A percentile compares a stretch with the other conserved stretches of the same genome.
Conservation (phyloP, 352 stramenopile species). For the Pythium rhizo-oryzae region DNA sequence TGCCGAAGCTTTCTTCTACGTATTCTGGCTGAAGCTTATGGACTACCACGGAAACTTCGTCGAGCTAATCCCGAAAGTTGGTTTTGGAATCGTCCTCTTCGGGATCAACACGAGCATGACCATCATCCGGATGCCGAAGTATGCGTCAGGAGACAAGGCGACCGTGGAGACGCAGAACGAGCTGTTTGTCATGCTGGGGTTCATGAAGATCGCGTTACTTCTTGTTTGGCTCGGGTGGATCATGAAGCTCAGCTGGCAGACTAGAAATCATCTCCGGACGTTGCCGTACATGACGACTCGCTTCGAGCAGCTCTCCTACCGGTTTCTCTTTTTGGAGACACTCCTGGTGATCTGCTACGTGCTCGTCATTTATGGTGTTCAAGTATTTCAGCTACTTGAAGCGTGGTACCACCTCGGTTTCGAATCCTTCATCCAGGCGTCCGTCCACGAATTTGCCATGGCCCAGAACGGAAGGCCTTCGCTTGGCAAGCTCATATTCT, state of each 20-base stretch:
- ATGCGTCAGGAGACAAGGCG: slow-evolving; percentile 37
- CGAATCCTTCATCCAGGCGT: slow-evolving; percentile 64
- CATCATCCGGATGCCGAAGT: slow-evolving; percentile 61
- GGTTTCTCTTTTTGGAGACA: slow-evolving; percentile 80
- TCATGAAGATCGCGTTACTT: slow-evolving; percentile 59
- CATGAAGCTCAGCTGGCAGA: slow-evolving; percentile 52
- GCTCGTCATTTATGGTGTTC: slow-evolving; percentile 60
- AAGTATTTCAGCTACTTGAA: slow-evolving; percentile 63
- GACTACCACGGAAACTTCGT: slow-evolving; percentile 50
- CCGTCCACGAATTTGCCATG: slow-evolving; percentile 71
- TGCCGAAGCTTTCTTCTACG: slow-evolving; percentile 74
- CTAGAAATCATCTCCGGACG: slow-evolving; percentile 57
- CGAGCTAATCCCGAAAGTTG: slow-evolving; percentile 34
- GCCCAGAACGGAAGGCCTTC: slow-evolving; percentile 55
- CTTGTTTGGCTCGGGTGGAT: slow-evolving; percentile 81
- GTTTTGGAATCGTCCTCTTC: slow-evolving; percentile 51
- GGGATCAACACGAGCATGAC: slow-evolving; percentile 62
- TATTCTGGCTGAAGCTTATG: slow-evolving; percentile 83
- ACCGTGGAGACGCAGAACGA: slow-evolving; percentile 38
- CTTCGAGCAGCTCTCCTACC: slow-evolving; percentile 87
- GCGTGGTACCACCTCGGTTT: slow-evolving; percentile 76
- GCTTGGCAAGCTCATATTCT: slow-evolving; percentile 73
- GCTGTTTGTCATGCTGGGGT: slow-evolving; percentile 68
- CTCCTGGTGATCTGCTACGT: slow-evolving; percentile 79
- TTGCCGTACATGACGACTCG: slow-evolving; percentile 87